Evolutionary conservation across 1,139 yeast species (phyloP).

Genomic region (Zygosaccharomyces pseudobailii): DNA sequence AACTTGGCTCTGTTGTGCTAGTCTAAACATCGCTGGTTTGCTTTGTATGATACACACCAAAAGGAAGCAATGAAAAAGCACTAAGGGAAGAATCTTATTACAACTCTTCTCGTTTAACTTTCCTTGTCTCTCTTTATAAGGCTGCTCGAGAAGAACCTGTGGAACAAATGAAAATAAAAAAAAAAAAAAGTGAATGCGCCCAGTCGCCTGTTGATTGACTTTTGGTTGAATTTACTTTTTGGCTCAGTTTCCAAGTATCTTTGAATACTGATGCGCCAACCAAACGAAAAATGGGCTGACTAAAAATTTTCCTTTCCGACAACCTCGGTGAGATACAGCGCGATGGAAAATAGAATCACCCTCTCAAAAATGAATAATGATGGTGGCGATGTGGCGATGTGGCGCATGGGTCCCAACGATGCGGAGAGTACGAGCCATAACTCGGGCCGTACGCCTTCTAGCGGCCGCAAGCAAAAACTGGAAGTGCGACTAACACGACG

Average conservation of each 20-base stretch:
- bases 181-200: background rate
- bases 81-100: background rate
- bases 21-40: slow-evolving; percentile 18
- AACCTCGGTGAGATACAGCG: background rate
- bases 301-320: background rate
- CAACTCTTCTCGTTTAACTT: background rate
- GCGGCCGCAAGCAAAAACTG: background rate
- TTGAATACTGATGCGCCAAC: background rate
- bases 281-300: background rate
- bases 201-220: background rate
- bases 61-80: background rate
- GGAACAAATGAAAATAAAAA: background rate
- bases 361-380: background rate
- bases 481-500: background rate
- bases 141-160: background rate
- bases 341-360: background rate
- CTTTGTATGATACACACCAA: background rate
- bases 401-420: background rate
- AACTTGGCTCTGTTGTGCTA: slow-evolving; percentile 23
- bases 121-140: background rate
- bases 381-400: background rate
- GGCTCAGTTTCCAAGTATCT: background rate
- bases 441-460: background rate
- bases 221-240: background rate
- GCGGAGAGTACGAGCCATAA: background rate